phyloP scores from a whole-genome alignment of 306 rosid species.

The Vigna trinervia region DNA sequence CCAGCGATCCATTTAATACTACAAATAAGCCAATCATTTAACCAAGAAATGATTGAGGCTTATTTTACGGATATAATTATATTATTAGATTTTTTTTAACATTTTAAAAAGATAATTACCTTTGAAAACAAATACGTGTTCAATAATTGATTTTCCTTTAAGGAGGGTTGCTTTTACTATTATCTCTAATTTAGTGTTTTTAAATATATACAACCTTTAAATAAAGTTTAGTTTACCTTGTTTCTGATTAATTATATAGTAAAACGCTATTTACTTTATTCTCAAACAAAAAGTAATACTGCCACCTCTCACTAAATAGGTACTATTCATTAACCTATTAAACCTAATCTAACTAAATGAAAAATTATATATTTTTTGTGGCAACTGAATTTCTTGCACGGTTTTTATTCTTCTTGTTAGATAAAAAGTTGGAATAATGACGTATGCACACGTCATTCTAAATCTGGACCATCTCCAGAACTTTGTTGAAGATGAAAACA shows the following conservation, averaged over 20 bases:
- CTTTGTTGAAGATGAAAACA: conserved; percentile 32
- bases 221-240: not conserved
- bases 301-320: not conserved
- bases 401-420: not conserved
- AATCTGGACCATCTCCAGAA: conserved; percentile 36
- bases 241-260: not conserved
- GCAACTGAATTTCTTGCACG: not conserved
- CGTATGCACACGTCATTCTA: conserved; percentile 32
- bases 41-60: not conserved
- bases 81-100: not conserved
- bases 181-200: not conserved
- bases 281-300: not conserved
- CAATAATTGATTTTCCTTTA: not conserved
- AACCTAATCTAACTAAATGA: not conserved
- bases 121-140: not conserved
- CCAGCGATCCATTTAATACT: not conserved
- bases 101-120: not conserved
- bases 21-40: not conserved
- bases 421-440: not conserved
- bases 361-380: not conserved
- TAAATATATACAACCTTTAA: not conserved
- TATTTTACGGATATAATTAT: not conserved
- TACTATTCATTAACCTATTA: not conserved
- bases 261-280: not conserved
- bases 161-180: not conserved